Evolutionary conservation across 2,329 filamentous ascomycete genomes (phyloP), one percentile per base, ranked within the genome.

Genomic region (Fusarium sp.): DNA sequence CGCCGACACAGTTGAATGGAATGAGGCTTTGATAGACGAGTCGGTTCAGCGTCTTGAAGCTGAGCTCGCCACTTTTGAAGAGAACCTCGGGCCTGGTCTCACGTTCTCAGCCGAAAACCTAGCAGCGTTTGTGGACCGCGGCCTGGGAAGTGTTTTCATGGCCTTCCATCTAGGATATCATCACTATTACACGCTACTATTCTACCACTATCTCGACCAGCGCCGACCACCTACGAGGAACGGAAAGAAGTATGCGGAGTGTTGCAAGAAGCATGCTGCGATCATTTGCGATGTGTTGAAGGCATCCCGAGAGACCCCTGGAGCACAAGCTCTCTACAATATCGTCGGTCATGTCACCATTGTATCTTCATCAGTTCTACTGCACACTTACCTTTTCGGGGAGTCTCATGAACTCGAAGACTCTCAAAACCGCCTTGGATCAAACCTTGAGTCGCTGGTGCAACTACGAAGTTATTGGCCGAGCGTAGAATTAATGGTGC

Each of bases 101-200:
- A 26, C 52, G 7, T 75, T 72, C 18, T 77, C 73, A 1, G 42
- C 45, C 10, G 74, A 77, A 8, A 79, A 79, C 9, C 50, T 80
- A 1, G 55, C 42, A 14, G 18, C 36, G 4, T 75, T 78, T 33
- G 62, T 74, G 1, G 22, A 31, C 3, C 69, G 68, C 11, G 78
- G 78, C 6, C 43, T 75, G 2, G 78, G 78, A 0, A 72, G 77
- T 8, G 68, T 75, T 5, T 80, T 79, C 43, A 57, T 79, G 2
- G 78, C 78, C 20, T 75, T 80, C 42, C 78, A 80, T 65, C 61
- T 79, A 3, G 78, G 78, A 15, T 78, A 75, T 36, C 75, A 80
- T 18, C 77, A 80, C 43, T 80, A 80, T 51, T 72, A 66, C 8
- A 79, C 76, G 9, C 62, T 80, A 0, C 61, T 80, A 0, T 80